A percentile compares a stretch with the other conserved stretches of the same genome.
Conservation (phyloP, 345 rosid species). For the Reutealis trisperma region DNA sequence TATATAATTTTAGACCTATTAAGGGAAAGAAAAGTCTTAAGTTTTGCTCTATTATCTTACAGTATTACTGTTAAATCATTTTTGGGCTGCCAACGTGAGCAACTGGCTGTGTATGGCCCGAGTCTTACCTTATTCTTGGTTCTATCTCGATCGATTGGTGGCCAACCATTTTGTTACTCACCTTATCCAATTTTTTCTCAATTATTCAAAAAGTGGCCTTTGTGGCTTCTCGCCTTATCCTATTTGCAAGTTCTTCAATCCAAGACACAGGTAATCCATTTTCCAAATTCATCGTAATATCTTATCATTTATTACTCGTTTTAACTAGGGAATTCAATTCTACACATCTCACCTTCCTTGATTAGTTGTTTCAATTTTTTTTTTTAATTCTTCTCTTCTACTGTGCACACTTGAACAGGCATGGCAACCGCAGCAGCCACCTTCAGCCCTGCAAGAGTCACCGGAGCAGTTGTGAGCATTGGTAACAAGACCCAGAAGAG, state of each 20-base stretch:
- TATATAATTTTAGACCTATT: not conserved
- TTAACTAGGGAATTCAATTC: not conserved
- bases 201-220: not conserved
- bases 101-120: not conserved
- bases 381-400: not conserved
- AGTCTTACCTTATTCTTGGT: not conserved
- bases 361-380: not conserved
- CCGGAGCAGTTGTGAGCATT: slow-evolving; percentile 21
- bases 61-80: no score
- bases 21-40: not conserved
- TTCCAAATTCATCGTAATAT: not conserved
- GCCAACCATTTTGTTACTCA: not conserved
- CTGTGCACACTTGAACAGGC: not conserved
- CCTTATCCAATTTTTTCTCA: slow-evolving; percentile 13
- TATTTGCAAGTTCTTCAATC: not conserved
- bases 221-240: not conserved
- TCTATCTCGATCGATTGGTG: not conserved
- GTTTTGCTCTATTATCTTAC: no score
- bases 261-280: not conserved
- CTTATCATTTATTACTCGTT: not conserved
- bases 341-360: not conserved
- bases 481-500: slow-evolving; percentile 15
- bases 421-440: slow-evolving; percentile 32
- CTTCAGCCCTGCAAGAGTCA: slow-evolving; percentile 19
- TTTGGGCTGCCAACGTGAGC: not conserved